These are phyloP conservation scores for Graphilbum sp. DNA, from an alignment of 2,329 filamentous ascomycete genomes.

Conservation along the genomic window DNA sequence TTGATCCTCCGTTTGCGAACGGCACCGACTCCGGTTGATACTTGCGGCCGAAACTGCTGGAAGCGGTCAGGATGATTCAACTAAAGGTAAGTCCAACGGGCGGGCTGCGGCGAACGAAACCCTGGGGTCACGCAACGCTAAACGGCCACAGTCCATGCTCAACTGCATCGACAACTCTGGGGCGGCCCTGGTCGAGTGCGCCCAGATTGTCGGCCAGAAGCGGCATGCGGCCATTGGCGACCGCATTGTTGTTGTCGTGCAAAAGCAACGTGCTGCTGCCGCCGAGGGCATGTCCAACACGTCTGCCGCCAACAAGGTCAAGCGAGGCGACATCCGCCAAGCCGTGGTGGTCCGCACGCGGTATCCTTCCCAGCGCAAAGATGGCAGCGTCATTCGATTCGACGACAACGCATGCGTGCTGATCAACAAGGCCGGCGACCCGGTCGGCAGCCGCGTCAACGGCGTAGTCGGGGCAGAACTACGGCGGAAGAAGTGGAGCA, in stretches of 20 bases:
- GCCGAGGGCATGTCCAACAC: constrained; percentile 56
- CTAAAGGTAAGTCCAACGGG: constrained; percentile 45
- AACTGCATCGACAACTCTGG: constrained; percentile 99
- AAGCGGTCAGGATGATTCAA: constrained; percentile 93
- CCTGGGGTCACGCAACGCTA: too few relatives aligned
- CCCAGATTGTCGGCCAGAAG: constrained; percentile 83
- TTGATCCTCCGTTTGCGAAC: too few relatives aligned
- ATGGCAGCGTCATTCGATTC: constrained; percentile 83
- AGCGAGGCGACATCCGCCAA: constrained; percentile 89
- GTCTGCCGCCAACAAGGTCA: constrained; percentile 76
- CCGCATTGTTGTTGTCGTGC: constrained; percentile 90
- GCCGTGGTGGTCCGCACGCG: constrained; percentile 85
- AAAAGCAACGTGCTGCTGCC: constrained; percentile 77
- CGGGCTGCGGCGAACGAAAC: too few relatives aligned
- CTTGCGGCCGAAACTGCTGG: too few relatives aligned
- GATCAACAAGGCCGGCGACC: constrained; percentile 92
- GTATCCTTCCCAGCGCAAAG: constrained; percentile 72
- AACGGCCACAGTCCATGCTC: constrained; percentile 91
- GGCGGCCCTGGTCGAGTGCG: constrained; percentile 92
- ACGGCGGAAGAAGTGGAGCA: constrained; percentile 89
- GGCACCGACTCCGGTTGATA: too few relatives aligned
- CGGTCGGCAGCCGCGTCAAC: constrained; percentile 82
- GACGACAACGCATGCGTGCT: constrained; percentile 97
- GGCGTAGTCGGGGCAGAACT: constrained; percentile 83
- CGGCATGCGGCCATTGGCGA: constrained; percentile 80